Conservation (phyloP, 1,284 basidiomycete genomes). For the Ustilago shanxiensis region DNA sequence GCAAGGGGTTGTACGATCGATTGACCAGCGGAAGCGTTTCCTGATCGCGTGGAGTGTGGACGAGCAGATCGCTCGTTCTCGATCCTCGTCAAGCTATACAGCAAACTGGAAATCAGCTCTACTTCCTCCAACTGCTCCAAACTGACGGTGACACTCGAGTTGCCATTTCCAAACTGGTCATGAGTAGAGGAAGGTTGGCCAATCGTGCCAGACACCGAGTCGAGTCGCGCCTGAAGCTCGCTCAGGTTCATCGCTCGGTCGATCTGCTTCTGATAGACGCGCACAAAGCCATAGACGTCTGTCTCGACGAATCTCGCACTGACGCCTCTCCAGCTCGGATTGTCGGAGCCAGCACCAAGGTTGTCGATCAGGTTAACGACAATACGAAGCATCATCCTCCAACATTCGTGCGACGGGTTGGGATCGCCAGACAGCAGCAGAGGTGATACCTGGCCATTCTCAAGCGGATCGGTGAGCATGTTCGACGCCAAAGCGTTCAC, state of each 20-base stretch:
- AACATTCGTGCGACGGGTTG: slow-evolving; percentile 82
- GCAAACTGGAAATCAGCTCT: slow-evolving; percentile 47
- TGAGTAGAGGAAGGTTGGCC: slow-evolving; percentile 75
- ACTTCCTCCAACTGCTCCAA: slow-evolving; percentile 56
- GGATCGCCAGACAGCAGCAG: slow-evolving; percentile 78
- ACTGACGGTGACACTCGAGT: slow-evolving; percentile 18
- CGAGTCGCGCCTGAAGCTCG: slow-evolving; percentile 72
- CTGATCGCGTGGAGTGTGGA: not conserved
- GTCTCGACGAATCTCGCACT: slow-evolving; percentile 85
- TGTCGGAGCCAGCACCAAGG: slow-evolving; percentile 70
- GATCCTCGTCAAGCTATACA: slow-evolving; percentile 48
- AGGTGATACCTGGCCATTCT: slow-evolving; percentile 80
- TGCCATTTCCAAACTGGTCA: slow-evolving; percentile 3
- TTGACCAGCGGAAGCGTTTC: slow-evolving; percentile 6
- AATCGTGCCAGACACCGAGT: slow-evolving; percentile 73
- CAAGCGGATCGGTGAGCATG: slow-evolving; percentile 80
- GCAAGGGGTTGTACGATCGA: slow-evolving; percentile 34
- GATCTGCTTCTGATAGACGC: slow-evolving; percentile 85
- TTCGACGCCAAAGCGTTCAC: slow-evolving; percentile 86
- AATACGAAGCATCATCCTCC: slow-evolving; percentile 86
- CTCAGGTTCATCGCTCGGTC: slow-evolving; percentile 80
- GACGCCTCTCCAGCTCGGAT: slow-evolving; percentile 65
- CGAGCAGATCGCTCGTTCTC: slow-evolving; percentile 28
- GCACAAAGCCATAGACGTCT: slow-evolving; percentile 86
- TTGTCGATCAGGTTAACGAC: slow-evolving; percentile 79